Percentiles rank a stretch among this genome's conserved stretches.
phyloP scores from a whole-genome alignment of 2,329 filamentous ascomycete genomes.

The Penicillium sclerotiorum region DNA sequence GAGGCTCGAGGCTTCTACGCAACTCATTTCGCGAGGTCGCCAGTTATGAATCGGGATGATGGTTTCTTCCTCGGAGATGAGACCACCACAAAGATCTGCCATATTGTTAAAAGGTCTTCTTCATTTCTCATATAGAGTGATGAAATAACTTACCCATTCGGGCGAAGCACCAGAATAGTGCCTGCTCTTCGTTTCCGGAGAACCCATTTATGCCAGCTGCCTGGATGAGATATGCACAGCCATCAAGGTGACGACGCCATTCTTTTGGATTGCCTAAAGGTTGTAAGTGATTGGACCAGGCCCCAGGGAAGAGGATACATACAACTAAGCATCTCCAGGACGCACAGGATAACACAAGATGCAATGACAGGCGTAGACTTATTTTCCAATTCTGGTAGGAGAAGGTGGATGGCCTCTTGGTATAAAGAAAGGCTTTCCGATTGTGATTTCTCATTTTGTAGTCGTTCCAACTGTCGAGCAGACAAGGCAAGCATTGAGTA shows the following conservation, averaged over 20 bases:
- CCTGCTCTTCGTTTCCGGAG: conserved; percentile 53
- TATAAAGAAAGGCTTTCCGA: conserved; percentile 54
- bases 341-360: conserved; percentile 56
- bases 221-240: conserved; percentile 55
- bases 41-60: conserved; percentile 53
- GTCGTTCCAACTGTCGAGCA: conserved; percentile 55
- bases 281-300: neutral
- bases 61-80: conserved; percentile 56
- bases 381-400: conserved; percentile 51
- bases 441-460: conserved; percentile 41
- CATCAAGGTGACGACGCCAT: conserved; percentile 57
- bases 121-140: neutral
- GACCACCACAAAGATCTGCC: conserved; percentile 54
- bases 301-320: conserved; percentile 9
- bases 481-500: conserved; percentile 57
- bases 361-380: conserved; percentile 54
- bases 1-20: conserved; percentile 23
- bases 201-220: conserved; percentile 56
- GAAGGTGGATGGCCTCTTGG: conserved; percentile 54
- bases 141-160: conserved; percentile 48
- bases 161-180: conserved; percentile 59
- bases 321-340: conserved; percentile 57
- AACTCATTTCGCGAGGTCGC: conserved; percentile 36
- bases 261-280: conserved; percentile 43
- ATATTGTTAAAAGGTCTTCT: neutral